These are phyloP conservation scores for Heterobasidion irregulare DNA, from an alignment of 1,284 basidiomycete genomes.

Conservation along the genomic window DNA sequence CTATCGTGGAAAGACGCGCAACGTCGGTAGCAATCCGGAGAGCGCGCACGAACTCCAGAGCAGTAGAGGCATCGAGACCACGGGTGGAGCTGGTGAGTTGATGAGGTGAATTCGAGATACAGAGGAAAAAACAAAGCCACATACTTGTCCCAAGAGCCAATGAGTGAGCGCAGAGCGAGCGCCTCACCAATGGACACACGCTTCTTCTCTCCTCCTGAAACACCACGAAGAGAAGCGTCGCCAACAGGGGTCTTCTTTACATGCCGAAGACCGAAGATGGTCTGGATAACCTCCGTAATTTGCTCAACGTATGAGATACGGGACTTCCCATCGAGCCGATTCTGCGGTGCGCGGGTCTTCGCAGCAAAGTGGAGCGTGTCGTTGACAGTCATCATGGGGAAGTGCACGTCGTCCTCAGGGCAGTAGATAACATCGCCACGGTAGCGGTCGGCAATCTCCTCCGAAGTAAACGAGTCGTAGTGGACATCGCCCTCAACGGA, in stretches of 20 bases:
- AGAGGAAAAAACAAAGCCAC: slow-evolving; percentile 12
- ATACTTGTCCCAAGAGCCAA: slow-evolving; percentile 71
- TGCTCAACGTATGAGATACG: not conserved
- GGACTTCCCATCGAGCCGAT: slow-evolving; percentile 22
- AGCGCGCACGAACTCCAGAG: slow-evolving; percentile 48
- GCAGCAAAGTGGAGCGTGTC: slow-evolving; percentile 61
- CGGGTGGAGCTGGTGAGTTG: slow-evolving; percentile 35
- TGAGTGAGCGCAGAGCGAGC: slow-evolving; percentile 46
- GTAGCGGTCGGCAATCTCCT: slow-evolving; percentile 42
- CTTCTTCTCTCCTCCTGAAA: slow-evolving; percentile 80
- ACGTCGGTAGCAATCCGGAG: slow-evolving; percentile 50
- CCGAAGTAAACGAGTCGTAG: slow-evolving; percentile 58
- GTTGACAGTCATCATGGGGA: slow-evolving; percentile 66
- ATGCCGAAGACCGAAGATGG: slow-evolving; percentile 25
- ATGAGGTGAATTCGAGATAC: not conserved
- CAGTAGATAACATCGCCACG: slow-evolving; percentile 58
- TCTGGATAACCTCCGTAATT: not conserved
- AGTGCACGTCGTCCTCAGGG: slow-evolving; percentile 70
- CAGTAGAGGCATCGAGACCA: slow-evolving; percentile 43
- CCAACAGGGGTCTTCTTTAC: slow-evolving; percentile 57
- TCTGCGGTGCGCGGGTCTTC: slow-evolving; percentile 47
- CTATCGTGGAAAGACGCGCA: slow-evolving; percentile 38
- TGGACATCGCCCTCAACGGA: slow-evolving; percentile 52
- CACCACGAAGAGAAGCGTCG: slow-evolving; percentile 66
- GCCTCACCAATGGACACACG: slow-evolving; percentile 73